Conservation (phyloP, 2,329 filamentous ascomycete species). For the Beauveria brongniartii region DNA sequence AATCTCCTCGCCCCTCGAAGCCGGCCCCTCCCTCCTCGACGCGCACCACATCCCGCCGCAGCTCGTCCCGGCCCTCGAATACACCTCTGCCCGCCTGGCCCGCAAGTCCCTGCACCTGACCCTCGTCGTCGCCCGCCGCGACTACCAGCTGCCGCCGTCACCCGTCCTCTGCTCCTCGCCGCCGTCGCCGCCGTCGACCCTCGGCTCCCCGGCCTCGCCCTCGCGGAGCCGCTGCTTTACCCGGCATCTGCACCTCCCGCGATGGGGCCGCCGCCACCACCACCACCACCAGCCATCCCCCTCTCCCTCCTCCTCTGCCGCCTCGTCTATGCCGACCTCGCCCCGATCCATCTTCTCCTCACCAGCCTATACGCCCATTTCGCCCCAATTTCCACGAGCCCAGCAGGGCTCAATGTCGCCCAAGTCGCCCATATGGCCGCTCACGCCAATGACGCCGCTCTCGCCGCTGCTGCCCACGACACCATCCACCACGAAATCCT, state of each 20-base stretch:
- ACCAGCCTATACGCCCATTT: conserved; percentile 24
- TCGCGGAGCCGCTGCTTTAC: conserved; percentile 16
- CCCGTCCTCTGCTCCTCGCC: conserved; percentile 16
- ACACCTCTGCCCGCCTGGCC: conserved; percentile 47
- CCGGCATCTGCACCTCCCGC: conserved; percentile 17
- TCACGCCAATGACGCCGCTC: conserved; percentile 35
- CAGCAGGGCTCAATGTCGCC: conserved; percentile 29
- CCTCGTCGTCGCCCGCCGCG: conserved; percentile 47
- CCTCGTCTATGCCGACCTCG: conserved; percentile 7
- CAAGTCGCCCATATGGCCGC: conserved; percentile 30
- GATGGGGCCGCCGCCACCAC: not conserved
- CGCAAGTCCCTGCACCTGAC: conserved; percentile 48
- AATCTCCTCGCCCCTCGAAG: conserved; percentile 57
- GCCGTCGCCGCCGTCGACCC: conserved; percentile 1
- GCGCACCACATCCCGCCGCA: conserved; percentile 48
- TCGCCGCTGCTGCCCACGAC: conserved; percentile 37
- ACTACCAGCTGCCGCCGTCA: conserved; percentile 44
- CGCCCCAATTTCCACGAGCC: conserved; percentile 20
- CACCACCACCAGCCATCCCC: not conserved
- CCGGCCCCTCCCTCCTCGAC: conserved; percentile 51
- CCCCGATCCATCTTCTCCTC: conserved; percentile 22
- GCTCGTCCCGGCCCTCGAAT: conserved; percentile 48
- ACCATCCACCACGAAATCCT: conserved; percentile 34
- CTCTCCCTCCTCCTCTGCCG: conserved; percentile 11
- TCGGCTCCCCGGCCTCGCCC: conserved; percentile 22